Conservation (phyloP, 2,329 filamentous ascomycete species). For the Bipolaris zeicola region DNA sequence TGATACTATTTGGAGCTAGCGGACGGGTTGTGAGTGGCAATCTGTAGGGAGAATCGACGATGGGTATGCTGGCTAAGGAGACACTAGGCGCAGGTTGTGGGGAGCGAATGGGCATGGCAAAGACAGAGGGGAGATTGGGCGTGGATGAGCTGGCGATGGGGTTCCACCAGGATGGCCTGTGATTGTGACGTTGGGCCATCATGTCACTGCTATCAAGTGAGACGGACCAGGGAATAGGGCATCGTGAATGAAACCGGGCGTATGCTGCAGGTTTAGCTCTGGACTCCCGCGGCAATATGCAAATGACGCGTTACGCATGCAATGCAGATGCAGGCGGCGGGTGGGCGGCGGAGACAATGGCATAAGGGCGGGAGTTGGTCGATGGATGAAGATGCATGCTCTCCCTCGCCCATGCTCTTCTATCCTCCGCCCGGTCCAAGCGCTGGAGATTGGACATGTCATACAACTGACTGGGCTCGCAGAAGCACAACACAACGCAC, state of each 20-base stretch:
- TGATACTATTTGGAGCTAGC: background rate
- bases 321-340: constrained; percentile 6
- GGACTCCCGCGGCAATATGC: background rate
- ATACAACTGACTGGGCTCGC: constrained; percentile 7
- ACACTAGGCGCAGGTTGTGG: background rate
- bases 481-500: constrained; percentile 19
- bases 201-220: constrained; percentile 5
- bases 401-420: background rate
- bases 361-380: background rate
- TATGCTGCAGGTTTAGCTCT: background rate
- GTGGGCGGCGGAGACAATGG: constrained; percentile 5
- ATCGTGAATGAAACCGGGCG: background rate
- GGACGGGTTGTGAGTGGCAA: constrained; percentile 8
- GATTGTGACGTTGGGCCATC: constrained; percentile 2
- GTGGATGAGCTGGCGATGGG: constrained; percentile 12
- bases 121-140: background rate
- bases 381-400: background rate
- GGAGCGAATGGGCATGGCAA: constrained; percentile 5
- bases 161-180: constrained; percentile 10
- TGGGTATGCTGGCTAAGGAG: constrained; percentile 3
- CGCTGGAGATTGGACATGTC: constrained; percentile 18
- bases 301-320: constrained; percentile 7
- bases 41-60: constrained; percentile 4
- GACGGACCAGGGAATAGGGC: background rate
- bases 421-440: constrained; percentile 11